Percentiles rank a stretch among this genome's conserved stretches.
Evolutionary conservation across 1,139 yeast genomes (phyloP).

Genomic region (Meyerozyma guilliermondii): DNA sequence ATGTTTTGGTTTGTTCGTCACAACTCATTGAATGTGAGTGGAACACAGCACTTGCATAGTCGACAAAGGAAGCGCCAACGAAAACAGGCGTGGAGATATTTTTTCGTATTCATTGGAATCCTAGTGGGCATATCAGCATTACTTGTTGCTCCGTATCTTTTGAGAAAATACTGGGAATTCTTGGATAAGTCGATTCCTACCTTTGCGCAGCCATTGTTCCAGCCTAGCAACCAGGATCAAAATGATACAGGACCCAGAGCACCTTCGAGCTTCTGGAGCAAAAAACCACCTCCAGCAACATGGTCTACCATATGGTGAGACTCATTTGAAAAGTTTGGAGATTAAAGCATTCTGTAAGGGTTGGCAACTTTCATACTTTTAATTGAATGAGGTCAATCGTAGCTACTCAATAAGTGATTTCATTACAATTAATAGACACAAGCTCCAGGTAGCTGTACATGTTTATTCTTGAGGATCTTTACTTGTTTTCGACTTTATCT

Average conservation of each 20-base stretch:
- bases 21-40: slow-evolving; percentile 12
- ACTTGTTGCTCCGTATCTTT: background rate
- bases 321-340: background rate
- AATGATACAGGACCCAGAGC: slow-evolving; percentile 50
- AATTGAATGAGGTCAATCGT: no score
- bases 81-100: background rate
- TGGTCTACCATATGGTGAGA: background rate
- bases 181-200: slow-evolving; percentile 9
- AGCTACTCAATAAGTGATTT: no score
- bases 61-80: background rate
- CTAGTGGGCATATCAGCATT: slow-evolving; percentile 21
- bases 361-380: background rate
- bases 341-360: background rate
- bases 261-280: background rate
- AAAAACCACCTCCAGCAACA: background rate
- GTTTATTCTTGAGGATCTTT: no score
- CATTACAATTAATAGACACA: no score
- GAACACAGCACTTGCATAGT: slow-evolving; percentile 10
- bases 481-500: no score
- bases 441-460: no score
- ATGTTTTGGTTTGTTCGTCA: slow-evolving; percentile 33
- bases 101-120: slow-evolving; percentile 12
- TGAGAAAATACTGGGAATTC: background rate
- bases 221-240: slow-evolving; percentile 52
- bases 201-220: slow-evolving; percentile 37